These are phyloP conservation scores for Cladosporium velox DNA, from an alignment of 2,329 filamentous ascomycete species.

Conservation along the genomic window DNA sequence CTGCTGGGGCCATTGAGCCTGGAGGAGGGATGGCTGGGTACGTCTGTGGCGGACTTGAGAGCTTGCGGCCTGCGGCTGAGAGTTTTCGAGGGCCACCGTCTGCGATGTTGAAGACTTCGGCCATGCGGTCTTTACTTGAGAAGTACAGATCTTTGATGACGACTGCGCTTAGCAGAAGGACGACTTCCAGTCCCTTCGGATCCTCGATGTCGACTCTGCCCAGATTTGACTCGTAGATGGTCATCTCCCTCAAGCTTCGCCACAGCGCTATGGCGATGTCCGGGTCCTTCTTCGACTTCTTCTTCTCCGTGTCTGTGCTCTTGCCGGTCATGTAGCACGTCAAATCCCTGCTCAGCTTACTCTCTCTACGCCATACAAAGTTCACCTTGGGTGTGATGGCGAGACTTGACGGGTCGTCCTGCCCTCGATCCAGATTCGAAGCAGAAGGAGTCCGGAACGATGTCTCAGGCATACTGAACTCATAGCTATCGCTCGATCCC, in stretches of 20 bases:
- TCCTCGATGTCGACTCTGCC: slow-evolving; percentile 90
- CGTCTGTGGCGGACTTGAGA: slow-evolving; percentile 30
- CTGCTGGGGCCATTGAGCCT: not conserved
- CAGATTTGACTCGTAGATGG: slow-evolving; percentile 91
- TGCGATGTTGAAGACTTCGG: slow-evolving; percentile 76
- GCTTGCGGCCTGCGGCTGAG: slow-evolving; percentile 29
- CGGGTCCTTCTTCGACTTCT: slow-evolving; percentile 69
- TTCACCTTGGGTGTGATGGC: slow-evolving; percentile 67
- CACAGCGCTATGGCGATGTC: slow-evolving; percentile 95
- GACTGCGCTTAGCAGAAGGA: slow-evolving; percentile 63
- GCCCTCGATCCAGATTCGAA: slow-evolving; percentile 74
- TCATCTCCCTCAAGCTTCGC: slow-evolving; percentile 72
- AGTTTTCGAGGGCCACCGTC: slow-evolving; percentile 42
- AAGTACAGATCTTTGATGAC: slow-evolving; percentile 66
- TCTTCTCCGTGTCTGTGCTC: slow-evolving; percentile 64
- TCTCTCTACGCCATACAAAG: slow-evolving; percentile 88
- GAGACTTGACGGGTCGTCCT: slow-evolving; percentile 59
- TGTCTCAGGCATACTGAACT: slow-evolving; percentile 87
- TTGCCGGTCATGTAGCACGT: slow-evolving; percentile 84
- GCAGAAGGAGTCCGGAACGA: slow-evolving; percentile 79
- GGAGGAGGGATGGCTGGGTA: slow-evolving; percentile 16
- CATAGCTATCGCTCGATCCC: slow-evolving; percentile 79
- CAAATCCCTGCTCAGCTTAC: slow-evolving; percentile 81
- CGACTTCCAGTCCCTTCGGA: slow-evolving; percentile 86
- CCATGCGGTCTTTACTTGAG: slow-evolving; percentile 53